Conservation (phyloP, 306 rosid genomes). For the Gastrolobium villosum region DNA sequence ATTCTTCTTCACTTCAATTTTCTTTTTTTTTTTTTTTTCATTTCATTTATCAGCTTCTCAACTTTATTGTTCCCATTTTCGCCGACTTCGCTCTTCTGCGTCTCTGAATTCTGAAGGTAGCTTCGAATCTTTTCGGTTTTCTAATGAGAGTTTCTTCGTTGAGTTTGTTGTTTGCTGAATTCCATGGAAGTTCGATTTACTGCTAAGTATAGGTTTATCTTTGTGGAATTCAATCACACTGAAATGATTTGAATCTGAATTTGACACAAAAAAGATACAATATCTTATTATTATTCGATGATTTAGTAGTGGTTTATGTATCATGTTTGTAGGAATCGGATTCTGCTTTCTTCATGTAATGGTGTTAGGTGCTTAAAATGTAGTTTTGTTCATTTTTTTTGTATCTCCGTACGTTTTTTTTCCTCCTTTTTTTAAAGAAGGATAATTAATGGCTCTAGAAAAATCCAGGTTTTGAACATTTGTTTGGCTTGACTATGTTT, state of each 20-base stretch:
- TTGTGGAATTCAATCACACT: background rate
- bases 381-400: constrained; percentile 38
- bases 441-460: background rate
- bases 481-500: constrained; percentile 28
- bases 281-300: background rate
- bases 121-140: background rate
- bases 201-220: constrained; percentile 3
- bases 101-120: constrained; percentile 21
- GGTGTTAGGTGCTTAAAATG: constrained; percentile 30
- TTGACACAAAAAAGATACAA: background rate
- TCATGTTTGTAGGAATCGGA: background rate
- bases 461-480: constrained; percentile 15
- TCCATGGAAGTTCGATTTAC: constrained; percentile 20
- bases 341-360: constrained; percentile 40
- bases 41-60: background rate
- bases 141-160: background rate
- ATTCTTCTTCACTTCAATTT: background rate
- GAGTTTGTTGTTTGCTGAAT: constrained; percentile 35
- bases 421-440: background rate
- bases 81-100: constrained; percentile 4
- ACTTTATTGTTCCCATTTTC: background rate
- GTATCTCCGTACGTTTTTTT: constrained; percentile 25
- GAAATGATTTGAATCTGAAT: background rate
- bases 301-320: constrained; percentile 6
- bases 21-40: background rate